Conservation (phyloP, 805 yeast genomes). For the Schwanniomyces sp. region DNA sequence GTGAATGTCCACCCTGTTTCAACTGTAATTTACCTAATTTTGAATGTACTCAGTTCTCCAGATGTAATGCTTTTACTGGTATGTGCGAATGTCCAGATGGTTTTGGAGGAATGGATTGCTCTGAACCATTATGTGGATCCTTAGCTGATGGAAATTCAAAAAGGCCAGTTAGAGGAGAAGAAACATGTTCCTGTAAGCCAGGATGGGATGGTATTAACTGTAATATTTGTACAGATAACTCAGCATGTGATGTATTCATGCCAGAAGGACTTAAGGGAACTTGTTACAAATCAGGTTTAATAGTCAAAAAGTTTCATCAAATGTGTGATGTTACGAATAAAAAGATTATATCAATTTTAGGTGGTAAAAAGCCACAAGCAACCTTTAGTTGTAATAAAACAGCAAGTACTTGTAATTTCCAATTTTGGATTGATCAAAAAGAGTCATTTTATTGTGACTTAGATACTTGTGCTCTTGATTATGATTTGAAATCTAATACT, state of each 20-base stretch:
- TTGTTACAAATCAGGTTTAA: constrained; percentile 81
- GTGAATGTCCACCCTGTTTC: constrained; percentile 85
- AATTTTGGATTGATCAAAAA: constrained; percentile 89
- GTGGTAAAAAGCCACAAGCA: constrained; percentile 85
- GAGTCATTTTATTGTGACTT: constrained; percentile 93
- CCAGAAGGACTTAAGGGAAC: constrained; percentile 86
- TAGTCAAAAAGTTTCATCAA: constrained; percentile 79
- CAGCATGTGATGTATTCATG: constrained; percentile 80
- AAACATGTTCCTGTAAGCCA: constrained; percentile 66
- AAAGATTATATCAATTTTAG: constrained; percentile 76
- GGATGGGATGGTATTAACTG: constrained; percentile 98
- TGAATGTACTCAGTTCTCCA: constrained; percentile 85
- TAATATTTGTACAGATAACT: constrained; percentile 74
- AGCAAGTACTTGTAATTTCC: constrained; percentile 73
- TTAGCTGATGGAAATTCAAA: constrained; percentile 57
- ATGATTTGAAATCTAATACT: constrained; percentile 58
- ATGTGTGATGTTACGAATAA: constrained; percentile 93
- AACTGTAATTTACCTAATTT: constrained; percentile 92
- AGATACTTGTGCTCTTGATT: constrained; percentile 66
- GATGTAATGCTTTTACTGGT: constrained; percentile 87
- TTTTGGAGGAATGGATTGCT: constrained; percentile 91
- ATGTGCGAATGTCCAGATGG: constrained; percentile 91
- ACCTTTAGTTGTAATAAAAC: constrained; percentile 84
- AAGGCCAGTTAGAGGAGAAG: constrained; percentile 62
- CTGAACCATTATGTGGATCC: constrained; percentile 84